Evolutionary conservation across 495 filamentous ascomycete species (phyloP), one percentile per base, ranked within the genome.

Genomic region (Neurospora sp.): DNA sequence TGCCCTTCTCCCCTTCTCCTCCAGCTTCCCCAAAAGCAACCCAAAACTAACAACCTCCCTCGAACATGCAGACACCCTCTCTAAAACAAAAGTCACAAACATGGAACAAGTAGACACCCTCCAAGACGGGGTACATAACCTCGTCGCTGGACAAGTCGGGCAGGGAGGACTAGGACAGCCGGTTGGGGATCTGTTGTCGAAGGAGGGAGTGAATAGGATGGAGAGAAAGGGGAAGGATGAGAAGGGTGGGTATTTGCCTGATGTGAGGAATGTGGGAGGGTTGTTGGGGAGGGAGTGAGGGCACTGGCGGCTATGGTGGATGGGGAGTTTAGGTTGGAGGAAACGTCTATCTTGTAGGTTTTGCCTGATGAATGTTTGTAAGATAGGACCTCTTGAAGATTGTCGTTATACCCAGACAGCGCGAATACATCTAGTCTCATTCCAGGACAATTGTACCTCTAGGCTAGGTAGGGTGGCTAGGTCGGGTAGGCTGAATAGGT

Each of bases 61-160:
- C 53, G 61, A 38, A 71, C 75, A 27, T 27, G 27, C 27, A 92
- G 90, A 91, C 69, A 82, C 85, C 41, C 86, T 93, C 44, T 82
- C 86, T 81, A 89, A 90, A 70, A 82, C 88, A 71, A 92, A 91
- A 82, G 74, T 92, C n/a, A 91, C 88, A 27, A 85, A 85, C 75
- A 80, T 89, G 78, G 75, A 85, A 1, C 86, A 89, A 78, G 84
- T 90, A 74, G 84, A 91, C 79, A 87, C 83, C 6, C 81, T 91
- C 22, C 91, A 92, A 80, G 89, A 90, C 80, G 84, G 85, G 72
- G 83, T 88, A 31, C 80, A 91, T 78, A 83, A 85, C 78, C 80
- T 89, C 27, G 85, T 87, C 16, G 84, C 85, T 5, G 86, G 86
- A 71, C 89, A 90, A 71, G 76, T 92, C 14, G 89, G 91, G 41